Conservation (phyloP, 345 rosid species). For the Arabidopsis suecica region DNA sequence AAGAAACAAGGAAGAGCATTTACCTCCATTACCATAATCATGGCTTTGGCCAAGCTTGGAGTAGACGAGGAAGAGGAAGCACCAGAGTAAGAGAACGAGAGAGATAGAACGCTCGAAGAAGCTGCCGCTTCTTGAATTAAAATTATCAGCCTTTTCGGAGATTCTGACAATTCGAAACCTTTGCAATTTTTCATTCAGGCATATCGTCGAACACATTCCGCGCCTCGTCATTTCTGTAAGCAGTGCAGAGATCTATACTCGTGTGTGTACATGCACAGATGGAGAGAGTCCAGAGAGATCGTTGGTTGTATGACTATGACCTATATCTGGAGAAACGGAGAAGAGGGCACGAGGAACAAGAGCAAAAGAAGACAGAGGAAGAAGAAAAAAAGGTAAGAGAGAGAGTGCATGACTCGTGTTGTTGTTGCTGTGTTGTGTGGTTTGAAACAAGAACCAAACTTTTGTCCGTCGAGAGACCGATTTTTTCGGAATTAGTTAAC, state of each 20-base stretch:
- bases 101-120: slow-evolving; percentile 61
- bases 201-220: slow-evolving; percentile 45
- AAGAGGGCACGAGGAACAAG: slow-evolving; percentile 28
- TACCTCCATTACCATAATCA: slow-evolving; percentile 62
- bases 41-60: slow-evolving; percentile 71
- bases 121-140: slow-evolving; percentile 8
- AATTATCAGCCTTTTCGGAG: slow-evolving; percentile 23
- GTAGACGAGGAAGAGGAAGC: slow-evolving; percentile 64
- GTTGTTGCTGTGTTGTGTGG: slow-evolving; percentile 30
- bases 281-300: neutral
- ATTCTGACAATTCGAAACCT: slow-evolving; percentile 30
- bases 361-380: neutral
- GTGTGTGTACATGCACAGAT: slow-evolving; percentile 22
- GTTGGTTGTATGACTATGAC: slow-evolving; percentile 16
- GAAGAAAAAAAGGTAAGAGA: neutral
- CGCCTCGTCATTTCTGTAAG: slow-evolving; percentile 26
- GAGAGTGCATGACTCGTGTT: slow-evolving; percentile 37
- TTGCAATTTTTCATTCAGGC: slow-evolving; percentile 40
- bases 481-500: slow-evolving; percentile 21
- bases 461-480: slow-evolving; percentile 19
- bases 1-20: neutral
- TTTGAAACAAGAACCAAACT: slow-evolving; percentile 25
- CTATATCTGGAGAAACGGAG: slow-evolving; percentile 28
- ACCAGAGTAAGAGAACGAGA: slow-evolving; percentile 67
- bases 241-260: neutral